phyloP scores from a whole-genome alignment of 1,139 yeast genomes.

The Pichia kudriavzevii region DNA sequence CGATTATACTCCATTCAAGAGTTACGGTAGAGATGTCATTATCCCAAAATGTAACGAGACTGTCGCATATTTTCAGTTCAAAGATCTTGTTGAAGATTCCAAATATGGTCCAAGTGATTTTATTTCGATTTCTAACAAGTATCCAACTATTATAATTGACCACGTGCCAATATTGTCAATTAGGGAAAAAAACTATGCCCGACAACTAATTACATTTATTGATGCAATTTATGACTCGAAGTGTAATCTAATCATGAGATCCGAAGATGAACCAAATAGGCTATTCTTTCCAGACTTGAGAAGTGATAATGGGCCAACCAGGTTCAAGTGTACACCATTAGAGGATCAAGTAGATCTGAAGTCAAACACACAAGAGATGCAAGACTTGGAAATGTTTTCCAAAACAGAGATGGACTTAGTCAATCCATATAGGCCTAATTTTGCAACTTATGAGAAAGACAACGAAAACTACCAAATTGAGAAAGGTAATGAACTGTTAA shows the following conservation, averaged over 20 bases:
- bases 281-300: conserved; percentile 50
- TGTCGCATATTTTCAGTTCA: conserved; percentile 45
- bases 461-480: conserved; percentile 21
- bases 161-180: conserved; percentile 55
- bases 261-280: conserved; percentile 42
- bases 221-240: conserved; percentile 66
- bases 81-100: conserved; percentile 49
- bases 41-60: conserved; percentile 36
- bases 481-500: conserved; percentile 12
- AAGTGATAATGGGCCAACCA: conserved; percentile 4
- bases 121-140: conserved; percentile 57
- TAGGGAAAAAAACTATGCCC: conserved; percentile 59
- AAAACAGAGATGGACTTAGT: conserved; percentile 52
- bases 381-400: conserved; percentile 65
- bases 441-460: conserved; percentile 50
- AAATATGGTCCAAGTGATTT: conserved; percentile 58
- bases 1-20: conserved; percentile 33
- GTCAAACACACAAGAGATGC: conserved; percentile 21
- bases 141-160: conserved; percentile 49
- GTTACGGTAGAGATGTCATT: conserved; percentile 46
- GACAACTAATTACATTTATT: conserved; percentile 55
- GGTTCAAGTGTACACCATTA: conserved; percentile 18
- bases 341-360: conserved; percentile 16
- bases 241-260: conserved; percentile 48
- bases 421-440: conserved; percentile 65